phyloP scores from a whole-genome alignment of 2,329 filamentous ascomycete genomes.

The Chaetomiaceae sp. region DNA sequence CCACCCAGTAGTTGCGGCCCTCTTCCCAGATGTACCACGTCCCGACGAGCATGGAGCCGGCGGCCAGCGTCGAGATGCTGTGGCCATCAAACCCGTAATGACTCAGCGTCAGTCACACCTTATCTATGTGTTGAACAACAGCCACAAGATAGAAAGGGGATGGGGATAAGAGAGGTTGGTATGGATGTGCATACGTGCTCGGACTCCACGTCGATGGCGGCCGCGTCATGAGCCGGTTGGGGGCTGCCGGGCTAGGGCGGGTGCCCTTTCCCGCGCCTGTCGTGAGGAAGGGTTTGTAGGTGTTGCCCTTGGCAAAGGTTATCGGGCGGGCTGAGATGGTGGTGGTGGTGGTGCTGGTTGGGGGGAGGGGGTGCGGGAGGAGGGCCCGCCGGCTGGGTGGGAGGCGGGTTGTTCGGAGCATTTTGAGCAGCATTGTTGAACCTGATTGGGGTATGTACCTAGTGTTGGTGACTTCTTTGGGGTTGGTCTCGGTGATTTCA shows the following conservation, averaged over 20 bases:
- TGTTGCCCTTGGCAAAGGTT: conserved; percentile 1
- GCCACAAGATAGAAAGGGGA: too few species aligned
- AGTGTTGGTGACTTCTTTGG: too few species aligned
- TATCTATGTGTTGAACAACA: too few species aligned
- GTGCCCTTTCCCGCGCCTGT: background rate
- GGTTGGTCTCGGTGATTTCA: too few species aligned
- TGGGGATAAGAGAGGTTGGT: background rate
- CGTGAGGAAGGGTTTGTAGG: background rate
- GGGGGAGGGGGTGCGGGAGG: background rate
- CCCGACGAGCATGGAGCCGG: conserved; percentile 10
- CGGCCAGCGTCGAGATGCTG: conserved; percentile 5
- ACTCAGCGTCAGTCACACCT: too few species aligned
- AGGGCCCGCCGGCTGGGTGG: conserved; percentile 3
- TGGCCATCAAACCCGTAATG: too few species aligned
- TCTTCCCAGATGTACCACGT: conserved; percentile 12
- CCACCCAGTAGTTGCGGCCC: conserved; percentile 8
- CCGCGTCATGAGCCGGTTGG: background rate
- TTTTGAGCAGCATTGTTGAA: background rate
- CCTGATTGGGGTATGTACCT: too few species aligned
- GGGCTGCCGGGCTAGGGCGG: background rate
- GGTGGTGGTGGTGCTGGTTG: background rate
- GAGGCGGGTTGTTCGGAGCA: conserved; percentile 8
- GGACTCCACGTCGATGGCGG: conserved; percentile 1
- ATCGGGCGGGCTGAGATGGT: background rate
- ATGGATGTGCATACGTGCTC: background rate